Percentiles rank a stretch among this genome's conserved stretches.
These are phyloP conservation scores for Annulohypoxylon stygium DNA, from an alignment of 495 filamentous ascomycete species.

Conservation along the genomic window DNA sequence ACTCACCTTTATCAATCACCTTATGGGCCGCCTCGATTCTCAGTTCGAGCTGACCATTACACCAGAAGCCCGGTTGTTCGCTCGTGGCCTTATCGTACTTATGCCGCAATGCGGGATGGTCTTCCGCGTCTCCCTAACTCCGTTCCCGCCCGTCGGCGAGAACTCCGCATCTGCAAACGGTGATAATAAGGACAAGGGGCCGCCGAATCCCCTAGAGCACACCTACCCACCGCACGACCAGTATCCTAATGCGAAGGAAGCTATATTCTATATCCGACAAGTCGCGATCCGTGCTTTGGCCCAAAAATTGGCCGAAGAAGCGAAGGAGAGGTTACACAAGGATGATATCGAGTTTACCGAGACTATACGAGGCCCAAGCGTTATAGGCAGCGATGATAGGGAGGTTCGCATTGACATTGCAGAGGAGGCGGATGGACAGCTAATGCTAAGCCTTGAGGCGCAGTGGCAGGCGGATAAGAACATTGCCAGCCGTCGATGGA, in stretches of 20 bases:
- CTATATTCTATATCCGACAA: slow-evolving; percentile 48
- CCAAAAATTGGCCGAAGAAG: slow-evolving; percentile 26
- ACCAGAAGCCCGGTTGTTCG: slow-evolving; percentile 50
- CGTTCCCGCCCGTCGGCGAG: slow-evolving; percentile 22
- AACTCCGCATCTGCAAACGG: background rate
- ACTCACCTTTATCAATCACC: slow-evolving; percentile 46
- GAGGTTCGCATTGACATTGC: slow-evolving; percentile 32
- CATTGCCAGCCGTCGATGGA: slow-evolving; percentile 13
- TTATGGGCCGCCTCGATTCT: slow-evolving; percentile 44
- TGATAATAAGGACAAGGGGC: slow-evolving; percentile 25
- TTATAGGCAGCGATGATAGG: slow-evolving; percentile 28
- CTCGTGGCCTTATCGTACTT: slow-evolving; percentile 47
- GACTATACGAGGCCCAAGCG: slow-evolving; percentile 27
- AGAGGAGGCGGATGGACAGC: slow-evolving; percentile 18
- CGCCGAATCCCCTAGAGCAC: slow-evolving; percentile 36
- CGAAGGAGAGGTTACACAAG: slow-evolving; percentile 22
- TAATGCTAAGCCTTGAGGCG: slow-evolving; percentile 40
- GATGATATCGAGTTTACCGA: slow-evolving; percentile 40
- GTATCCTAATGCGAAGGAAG: slow-evolving; percentile 45
- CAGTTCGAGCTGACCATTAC: slow-evolving; percentile 58
- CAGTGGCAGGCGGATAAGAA: slow-evolving; percentile 11
- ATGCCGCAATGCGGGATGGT: slow-evolving; percentile 47
- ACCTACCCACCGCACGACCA: slow-evolving; percentile 47
- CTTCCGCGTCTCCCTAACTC: slow-evolving; percentile 51
- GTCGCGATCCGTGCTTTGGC: slow-evolving; percentile 40